Base-by-base conservation (phyloP, 371 early-diverging fungal genomes). In the Lichtheimia ramosa region DNA sequence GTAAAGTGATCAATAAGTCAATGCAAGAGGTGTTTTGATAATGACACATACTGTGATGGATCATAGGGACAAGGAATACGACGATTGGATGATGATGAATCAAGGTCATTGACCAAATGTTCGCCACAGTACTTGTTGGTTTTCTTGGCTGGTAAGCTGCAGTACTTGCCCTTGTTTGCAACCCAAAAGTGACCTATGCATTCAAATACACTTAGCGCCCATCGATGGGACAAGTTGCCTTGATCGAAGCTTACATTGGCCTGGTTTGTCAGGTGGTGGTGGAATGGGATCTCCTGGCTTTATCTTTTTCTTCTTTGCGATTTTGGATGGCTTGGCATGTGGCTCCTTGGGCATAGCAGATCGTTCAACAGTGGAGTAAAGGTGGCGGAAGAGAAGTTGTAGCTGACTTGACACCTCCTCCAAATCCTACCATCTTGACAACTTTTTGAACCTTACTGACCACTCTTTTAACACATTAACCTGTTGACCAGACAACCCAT, bases 41-140 rank as follows among this genome's bases (percentile, higher is more conserved):
- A 3, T 8, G 16, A 15, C 43, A 46, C 81, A 75, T 77, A 87
- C 85, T 94, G 94, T 48, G 85, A 86, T 23, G 82, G 83, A 64
- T 92, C 93, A 54, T 84, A 90, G 7, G 94, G 93, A 58, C 94
- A 94, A 8, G 90, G 91, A 10, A 94, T 77, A 16, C 94, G 82
- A 21, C 70, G 16, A 40, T 59, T 51, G n/a, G n/a, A n/a, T n/a
- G 23, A 14, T 14, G 23, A 12, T 14, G 10, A 8, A 25, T 43
- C 34, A 24, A 46, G 51, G 40, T 58, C 50, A 24, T 68, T 65
- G 42, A 60, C 58, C 7, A 83, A 74, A 62, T 92, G 91, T 56
- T 94, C 92, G 10, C 92, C 92, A 64, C 94, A 94, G 64, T 82
- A 92, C 48, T 80, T 81, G 58, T 71, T 72, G 1, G 66, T 77